phyloP scores from a whole-genome alignment of 768 basidiomycete species.

The Termitomyces bulborhizus region DNA sequence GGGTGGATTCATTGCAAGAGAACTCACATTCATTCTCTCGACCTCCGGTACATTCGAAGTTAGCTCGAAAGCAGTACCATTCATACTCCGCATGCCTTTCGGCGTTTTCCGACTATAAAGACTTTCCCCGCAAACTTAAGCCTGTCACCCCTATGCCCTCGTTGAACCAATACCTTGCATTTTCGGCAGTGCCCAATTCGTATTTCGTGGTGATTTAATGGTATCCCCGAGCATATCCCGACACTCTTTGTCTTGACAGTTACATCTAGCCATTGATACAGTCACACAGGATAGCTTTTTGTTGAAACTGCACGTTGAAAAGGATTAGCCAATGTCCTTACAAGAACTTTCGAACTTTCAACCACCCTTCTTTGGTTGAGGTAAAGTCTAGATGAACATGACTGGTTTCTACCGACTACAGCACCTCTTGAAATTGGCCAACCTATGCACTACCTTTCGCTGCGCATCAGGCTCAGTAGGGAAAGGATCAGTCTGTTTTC shows the following conservation, averaged over 20 bases:
- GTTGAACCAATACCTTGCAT: too few species aligned
- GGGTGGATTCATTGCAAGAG: slow-evolving; percentile 19
- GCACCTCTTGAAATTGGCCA: not conserved
- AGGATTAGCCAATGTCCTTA: too few species aligned
- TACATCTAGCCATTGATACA: not conserved
- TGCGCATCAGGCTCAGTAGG: not conserved
- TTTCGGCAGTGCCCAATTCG: not conserved
- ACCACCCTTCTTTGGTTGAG: not conserved
- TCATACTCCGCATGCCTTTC: slow-evolving; percentile 12
- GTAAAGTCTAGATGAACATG: not conserved
- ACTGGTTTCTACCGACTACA: too few species aligned
- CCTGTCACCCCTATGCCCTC: not conserved
- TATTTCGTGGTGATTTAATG: not conserved
- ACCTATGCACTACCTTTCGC: not conserved
- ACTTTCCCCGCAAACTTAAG: not conserved
- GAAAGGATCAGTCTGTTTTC: not conserved
- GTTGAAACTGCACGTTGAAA: not conserved
- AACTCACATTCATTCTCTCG: slow-evolving; percentile 41
- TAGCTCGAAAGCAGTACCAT: slow-evolving; percentile 13
- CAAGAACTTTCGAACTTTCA: not conserved
- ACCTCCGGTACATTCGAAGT: slow-evolving; percentile 18
- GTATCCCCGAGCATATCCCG: too few species aligned
- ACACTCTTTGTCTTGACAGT: not conserved
- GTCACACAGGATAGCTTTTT: not conserved
- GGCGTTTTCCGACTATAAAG: slow-evolving; percentile 8